Base-by-base conservation (phyloP, 2,329 filamentous ascomycete species). In the Alternaria infectoria region DNA sequence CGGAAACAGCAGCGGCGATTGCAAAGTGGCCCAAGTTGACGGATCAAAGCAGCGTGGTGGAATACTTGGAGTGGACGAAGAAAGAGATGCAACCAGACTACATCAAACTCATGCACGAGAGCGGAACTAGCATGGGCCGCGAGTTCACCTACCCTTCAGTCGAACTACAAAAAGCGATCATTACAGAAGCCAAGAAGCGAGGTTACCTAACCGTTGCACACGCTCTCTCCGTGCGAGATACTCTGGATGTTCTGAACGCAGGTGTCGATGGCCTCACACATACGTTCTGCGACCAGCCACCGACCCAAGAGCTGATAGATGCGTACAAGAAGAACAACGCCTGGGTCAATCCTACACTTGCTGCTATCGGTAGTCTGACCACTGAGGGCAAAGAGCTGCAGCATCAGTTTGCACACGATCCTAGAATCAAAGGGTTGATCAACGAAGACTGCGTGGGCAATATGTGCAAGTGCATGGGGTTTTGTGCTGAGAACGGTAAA, bases 31-130 rank as follows among this genome's bases (percentile, higher is more conserved):
- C 84, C 6, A 82, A 82, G 44, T 62, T 85, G n/a, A 77, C 75
- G 6, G 79, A 77, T 5, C 68, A 75, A 9, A 74, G 81, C 36
- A 83, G 80, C 23, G 84, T 83, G 1, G 65, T 79, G 2, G 69
- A 78, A 15, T 86, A 82, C 61, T 72, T 86, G 3, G 73, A 79
- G 12, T 79, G 81, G 63, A 78, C 79, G 3, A 64, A 79, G 11
- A 73, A 72, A 11, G 81, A 85, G 57, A 75, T 76, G 65, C 63
- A 75, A 40, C 82, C 81, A 2, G 81, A 85, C 61, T 86, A 85
- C 72, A 83, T 85, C 69, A 86, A 86, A 67, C 71, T 86, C 51
- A 84, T 86, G 79, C 83, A 86, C 65, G 84, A 86, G 65, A 79
- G 77, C 55, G 84, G 84, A 4, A 76, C 69, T 8, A 70, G 76